phyloP scores from a whole-genome alignment of 768 basidiomycete genomes.

The Multifurca ochricompacta region DNA sequence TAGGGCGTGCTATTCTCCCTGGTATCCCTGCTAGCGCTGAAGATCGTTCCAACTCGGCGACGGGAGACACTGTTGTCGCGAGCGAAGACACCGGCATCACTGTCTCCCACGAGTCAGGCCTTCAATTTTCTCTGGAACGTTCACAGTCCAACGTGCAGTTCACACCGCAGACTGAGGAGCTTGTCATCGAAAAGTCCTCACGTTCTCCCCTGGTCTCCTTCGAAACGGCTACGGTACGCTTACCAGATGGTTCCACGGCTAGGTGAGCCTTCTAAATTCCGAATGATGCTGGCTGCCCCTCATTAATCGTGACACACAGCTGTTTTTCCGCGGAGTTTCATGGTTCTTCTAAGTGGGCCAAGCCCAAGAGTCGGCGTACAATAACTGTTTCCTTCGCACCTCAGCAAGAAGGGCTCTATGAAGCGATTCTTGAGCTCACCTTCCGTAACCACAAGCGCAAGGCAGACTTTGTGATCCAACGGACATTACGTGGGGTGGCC shows the following conservation, averaged over 20 bases:
- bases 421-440: conserved; percentile 6
- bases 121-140: conserved; percentile 8
- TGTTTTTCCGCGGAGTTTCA: conserved; percentile 7
- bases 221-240: not conserved
- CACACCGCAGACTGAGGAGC: not conserved
- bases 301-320: not conserved
- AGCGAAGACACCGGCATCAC: conserved; percentile 1
- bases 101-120: conserved; percentile 13
- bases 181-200: conserved; percentile 5
- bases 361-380: not conserved
- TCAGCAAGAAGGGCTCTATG: conserved; percentile 4
- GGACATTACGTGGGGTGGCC: not conserved
- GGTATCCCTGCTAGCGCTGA: not conserved
- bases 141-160: not conserved
- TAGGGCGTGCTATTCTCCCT: not conserved
- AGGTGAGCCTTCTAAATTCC: not conserved
- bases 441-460: not conserved
- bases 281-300: not conserved
- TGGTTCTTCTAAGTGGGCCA: not conserved
- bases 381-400: conserved; percentile 4
- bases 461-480: conserved; percentile 1
- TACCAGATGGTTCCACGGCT: not conserved
- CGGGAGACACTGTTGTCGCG: not conserved
- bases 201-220: not conserved
- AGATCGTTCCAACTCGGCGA: not conserved